A percentile compares a stretch with the other conserved stretches of the same genome.
Conservation (phyloP, 306 rosid species). For the Prunus mongolica region DNA sequence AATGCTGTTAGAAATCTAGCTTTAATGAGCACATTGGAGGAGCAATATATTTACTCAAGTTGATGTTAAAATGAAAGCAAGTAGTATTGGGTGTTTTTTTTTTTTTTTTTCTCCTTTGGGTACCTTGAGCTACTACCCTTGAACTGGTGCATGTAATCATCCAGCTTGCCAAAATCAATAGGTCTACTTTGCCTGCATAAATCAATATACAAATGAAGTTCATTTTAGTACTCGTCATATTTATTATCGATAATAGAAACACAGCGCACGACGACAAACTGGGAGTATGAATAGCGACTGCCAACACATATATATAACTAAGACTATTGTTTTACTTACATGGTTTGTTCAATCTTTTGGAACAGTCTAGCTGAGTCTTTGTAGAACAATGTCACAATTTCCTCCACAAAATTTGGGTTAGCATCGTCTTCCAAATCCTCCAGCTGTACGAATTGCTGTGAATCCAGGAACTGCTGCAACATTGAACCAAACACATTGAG, state of each 20-base stretch:
- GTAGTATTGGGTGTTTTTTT: too few species aligned
- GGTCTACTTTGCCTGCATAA: constrained; percentile 41
- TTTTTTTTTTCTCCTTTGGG: background rate
- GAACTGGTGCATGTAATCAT: constrained; percentile 70
- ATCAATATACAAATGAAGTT: background rate
- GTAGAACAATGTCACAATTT: constrained; percentile 63
- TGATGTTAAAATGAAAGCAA: background rate
- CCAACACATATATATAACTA: too few species aligned
- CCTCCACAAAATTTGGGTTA: constrained; percentile 80
- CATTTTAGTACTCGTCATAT: background rate
- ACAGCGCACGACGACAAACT: too few species aligned
- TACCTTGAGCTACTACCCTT: constrained; percentile 82
- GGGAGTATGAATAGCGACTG: too few species aligned
- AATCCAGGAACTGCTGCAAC: constrained; percentile 63
- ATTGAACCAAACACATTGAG: background rate
- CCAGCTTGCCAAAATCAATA: constrained; percentile 47
- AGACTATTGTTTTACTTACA: constrained; percentile 37
- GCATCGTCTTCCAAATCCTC: constrained; percentile 74
- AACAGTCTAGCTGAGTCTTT: constrained; percentile 56
- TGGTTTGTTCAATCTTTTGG: constrained; percentile 53
- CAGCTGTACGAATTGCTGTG: constrained; percentile 68
- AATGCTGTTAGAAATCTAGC: constrained; percentile 37
- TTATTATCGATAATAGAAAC: background rate
- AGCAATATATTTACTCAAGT: background rate
- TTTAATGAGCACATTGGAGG: background rate